Evolutionary conservation across 257 asterid genomes (phyloP).

Genomic region (Solanum appendiculatum): DNA sequence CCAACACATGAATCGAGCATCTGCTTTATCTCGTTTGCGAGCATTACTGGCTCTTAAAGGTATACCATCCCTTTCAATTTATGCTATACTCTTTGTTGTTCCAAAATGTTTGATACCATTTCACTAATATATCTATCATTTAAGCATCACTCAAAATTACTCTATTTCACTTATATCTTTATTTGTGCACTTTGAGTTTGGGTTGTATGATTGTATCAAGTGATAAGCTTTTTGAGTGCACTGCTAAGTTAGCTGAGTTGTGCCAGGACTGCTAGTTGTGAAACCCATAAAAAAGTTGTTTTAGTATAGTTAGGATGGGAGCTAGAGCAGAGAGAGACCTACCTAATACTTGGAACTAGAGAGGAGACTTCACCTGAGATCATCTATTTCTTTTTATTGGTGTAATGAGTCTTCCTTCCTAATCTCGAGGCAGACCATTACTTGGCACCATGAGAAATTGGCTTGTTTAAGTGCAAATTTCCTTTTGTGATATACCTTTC

Average conservation of each 20-base stretch:
- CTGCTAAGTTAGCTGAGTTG: not conserved
- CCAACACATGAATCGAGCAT: slow-evolving; percentile 82
- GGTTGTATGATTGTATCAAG: too few species aligned
- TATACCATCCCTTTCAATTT: not conserved
- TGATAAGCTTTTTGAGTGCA: not conserved
- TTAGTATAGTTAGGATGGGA: not conserved
- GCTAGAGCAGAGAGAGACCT: not conserved
- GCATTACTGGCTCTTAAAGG: slow-evolving; percentile 77
- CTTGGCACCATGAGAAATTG: not conserved
- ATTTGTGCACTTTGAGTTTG: too few species aligned
- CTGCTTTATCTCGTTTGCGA: slow-evolving; percentile 76
- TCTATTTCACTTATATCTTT: too few species aligned
- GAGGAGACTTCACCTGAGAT: not conserved
- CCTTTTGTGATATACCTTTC: not conserved
- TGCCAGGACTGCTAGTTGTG: not conserved
- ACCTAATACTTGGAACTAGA: not conserved
- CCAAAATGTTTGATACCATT: not conserved
- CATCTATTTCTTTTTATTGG: not conserved
- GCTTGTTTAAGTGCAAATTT: not conserved
- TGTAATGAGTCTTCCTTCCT: not conserved
- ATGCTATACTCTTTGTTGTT: not conserved
- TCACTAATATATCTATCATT: not conserved
- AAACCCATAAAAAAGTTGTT: not conserved
- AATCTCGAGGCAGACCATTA: not conserved
- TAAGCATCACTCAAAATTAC: not conserved